These are phyloP conservation scores for Podospora sp. DNA, from an alignment of 495 filamentous ascomycete species.

Conservation along the genomic window DNA sequence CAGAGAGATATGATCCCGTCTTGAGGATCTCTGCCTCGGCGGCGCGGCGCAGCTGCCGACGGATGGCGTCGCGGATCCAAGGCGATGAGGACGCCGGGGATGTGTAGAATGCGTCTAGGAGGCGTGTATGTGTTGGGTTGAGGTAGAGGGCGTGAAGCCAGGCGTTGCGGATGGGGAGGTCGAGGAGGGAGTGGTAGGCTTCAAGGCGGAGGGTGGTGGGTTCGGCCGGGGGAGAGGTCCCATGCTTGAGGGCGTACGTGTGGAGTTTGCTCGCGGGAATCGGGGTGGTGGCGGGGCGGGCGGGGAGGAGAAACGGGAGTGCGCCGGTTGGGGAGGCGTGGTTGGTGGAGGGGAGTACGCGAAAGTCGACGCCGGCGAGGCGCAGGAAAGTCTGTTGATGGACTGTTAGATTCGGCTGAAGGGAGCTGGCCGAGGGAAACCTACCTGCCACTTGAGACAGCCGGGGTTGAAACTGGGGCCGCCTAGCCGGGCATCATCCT, in stretches of 20 bases:
- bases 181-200: slow-evolving; percentile 80
- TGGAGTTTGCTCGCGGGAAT: slow-evolving; percentile 57
- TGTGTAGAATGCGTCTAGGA: slow-evolving; percentile 73
- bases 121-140: slow-evolving; percentile 59
- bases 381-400: slow-evolving; percentile 75
- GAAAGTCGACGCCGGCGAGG: slow-evolving; percentile 70
- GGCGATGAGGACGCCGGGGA: slow-evolving; percentile 60
- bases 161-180: slow-evolving; percentile 77
- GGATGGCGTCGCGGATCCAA: slow-evolving; percentile 63
- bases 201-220: slow-evolving; percentile 49
- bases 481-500: slow-evolving; percentile 61
- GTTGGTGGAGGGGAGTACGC: slow-evolving; percentile 76
- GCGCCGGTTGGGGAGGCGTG: slow-evolving; percentile 88
- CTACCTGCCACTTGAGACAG: slow-evolving; percentile 96
- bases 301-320: slow-evolving; percentile 83
- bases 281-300: slow-evolving; percentile 34
- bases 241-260: slow-evolving; percentile 61
- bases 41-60: slow-evolving; percentile 67
- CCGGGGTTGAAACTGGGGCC: slow-evolving; percentile 85
- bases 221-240: slow-evolving; percentile 13
- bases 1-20: slow-evolving; percentile 58
- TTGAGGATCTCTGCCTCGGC: slow-evolving; percentile 74
- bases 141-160: slow-evolving; percentile 88
- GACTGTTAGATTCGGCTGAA: background rate
- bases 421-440: slow-evolving; percentile 31